Conservation (phyloP, 2,329 filamentous ascomycete species). For the Clonostachys rosea region DNA sequence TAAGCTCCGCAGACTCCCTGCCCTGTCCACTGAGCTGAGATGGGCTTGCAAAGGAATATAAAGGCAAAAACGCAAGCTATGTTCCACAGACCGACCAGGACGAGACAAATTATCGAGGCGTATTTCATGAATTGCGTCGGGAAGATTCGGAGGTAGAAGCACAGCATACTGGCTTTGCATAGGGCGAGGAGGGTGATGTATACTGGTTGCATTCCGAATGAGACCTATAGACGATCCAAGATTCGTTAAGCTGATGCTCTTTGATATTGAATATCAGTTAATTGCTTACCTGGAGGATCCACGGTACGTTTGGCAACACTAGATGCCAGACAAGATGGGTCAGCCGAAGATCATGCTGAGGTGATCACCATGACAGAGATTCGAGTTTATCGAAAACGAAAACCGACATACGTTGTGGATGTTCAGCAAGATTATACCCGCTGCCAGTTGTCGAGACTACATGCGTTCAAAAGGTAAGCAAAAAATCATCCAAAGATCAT, state of each 20-base stretch:
- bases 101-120: conserved; percentile 21
- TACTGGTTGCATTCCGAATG: conserved; percentile 16
- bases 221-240: conserved; percentile 14
- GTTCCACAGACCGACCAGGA: conserved; percentile 32
- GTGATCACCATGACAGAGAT: no score
- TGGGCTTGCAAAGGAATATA: conserved; percentile 40
- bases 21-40: conserved; percentile 35
- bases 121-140: conserved; percentile 14
- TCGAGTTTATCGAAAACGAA: neutral
- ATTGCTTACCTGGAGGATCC: neutral
- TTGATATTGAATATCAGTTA: conserved; percentile 3
- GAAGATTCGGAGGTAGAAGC: conserved; percentile 18
- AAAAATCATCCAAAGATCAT: no score
- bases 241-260: conserved; percentile 7
- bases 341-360: no score
- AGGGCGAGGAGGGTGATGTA: conserved; percentile 15
- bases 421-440: conserved; percentile 9
- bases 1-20: conserved; percentile 22
- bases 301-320: neutral
- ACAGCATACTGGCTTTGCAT: conserved; percentile 17
- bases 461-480: neutral
- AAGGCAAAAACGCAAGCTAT: conserved; percentile 29
- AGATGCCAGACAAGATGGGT: no score
- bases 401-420: conserved; percentile 10
- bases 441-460: conserved; percentile 15